These are phyloP conservation scores for Lycium ferocissimum DNA, from an alignment of 257 asterid species.

Conservation along the genomic window DNA sequence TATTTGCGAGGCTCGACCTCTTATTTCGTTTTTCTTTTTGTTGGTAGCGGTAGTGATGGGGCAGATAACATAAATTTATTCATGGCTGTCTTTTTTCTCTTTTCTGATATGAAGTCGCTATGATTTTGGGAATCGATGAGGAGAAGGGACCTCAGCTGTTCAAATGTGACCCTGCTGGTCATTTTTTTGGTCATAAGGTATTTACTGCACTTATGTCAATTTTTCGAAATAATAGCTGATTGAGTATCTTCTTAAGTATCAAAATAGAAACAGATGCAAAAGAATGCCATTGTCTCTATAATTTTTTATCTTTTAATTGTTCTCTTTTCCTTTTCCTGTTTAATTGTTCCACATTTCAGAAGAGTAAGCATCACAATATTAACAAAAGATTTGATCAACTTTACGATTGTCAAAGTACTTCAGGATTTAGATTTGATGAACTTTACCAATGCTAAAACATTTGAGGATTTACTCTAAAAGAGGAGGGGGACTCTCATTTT, in stretches of 20 bases:
- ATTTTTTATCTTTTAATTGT: too few relatives aligned
- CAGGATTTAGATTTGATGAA: too few relatives aligned
- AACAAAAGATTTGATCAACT: not conserved
- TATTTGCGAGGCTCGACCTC: not conserved
- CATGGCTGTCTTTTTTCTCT: slow-evolving; percentile 25
- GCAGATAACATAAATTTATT: too few relatives aligned
- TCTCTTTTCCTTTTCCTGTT: not conserved
- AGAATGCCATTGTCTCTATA: not conserved
- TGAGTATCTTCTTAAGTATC: not conserved
- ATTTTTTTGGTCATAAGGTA: slow-evolving; percentile 99
- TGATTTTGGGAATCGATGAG: slow-evolving; percentile 94
- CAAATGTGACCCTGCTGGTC: slow-evolving; percentile 99
- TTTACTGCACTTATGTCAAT: not conserved
- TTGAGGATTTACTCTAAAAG: not conserved
- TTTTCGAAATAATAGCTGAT: not conserved
- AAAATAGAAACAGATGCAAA: not conserved
- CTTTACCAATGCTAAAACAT: not conserved
- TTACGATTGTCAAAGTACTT: not conserved
- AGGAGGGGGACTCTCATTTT: not conserved
- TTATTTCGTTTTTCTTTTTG: not conserved
- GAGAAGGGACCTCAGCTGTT: slow-evolving; percentile 98
- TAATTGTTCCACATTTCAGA: not conserved
- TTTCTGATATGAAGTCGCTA: slow-evolving; percentile 65
- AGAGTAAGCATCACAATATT: not conserved
- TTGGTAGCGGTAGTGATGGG: not conserved